Conservation (phyloP, 2,329 filamentous ascomycete species). For the Colletotrichum spaethianum region DNA sequence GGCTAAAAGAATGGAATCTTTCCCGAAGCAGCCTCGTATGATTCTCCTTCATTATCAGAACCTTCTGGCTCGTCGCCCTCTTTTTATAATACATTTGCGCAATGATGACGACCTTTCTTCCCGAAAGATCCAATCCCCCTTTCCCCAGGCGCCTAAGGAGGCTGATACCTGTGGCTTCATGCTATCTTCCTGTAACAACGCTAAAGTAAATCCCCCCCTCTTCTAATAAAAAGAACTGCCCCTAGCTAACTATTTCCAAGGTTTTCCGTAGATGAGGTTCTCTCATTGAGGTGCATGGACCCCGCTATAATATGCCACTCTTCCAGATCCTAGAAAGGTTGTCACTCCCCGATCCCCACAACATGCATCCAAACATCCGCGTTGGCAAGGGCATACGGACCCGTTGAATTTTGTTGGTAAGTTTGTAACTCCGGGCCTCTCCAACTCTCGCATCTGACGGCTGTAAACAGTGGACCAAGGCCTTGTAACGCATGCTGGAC, state of each 20-base stretch:
- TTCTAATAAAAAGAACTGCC: rapidly evolving
- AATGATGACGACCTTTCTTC: background rate
- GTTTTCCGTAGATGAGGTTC: background rate
- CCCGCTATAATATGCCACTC: background rate
- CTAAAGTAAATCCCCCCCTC: background rate
- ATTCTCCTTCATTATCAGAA: background rate
- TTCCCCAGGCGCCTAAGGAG: background rate
- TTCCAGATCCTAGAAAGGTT: conserved; percentile 24
- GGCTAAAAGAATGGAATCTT: background rate
- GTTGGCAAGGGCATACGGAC: background rate
- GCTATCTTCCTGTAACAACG: background rate
- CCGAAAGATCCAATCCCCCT: background rate
- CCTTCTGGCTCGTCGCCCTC: too few relatives aligned
- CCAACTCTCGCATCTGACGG: background rate
- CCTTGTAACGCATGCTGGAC: conserved; percentile 12
- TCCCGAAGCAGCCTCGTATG: rapidly evolving
- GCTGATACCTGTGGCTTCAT: conserved; percentile 27
- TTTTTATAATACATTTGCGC: too few relatives aligned
- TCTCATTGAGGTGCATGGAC: background rate
- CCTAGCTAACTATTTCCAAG: background rate
- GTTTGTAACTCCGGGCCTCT: background rate
- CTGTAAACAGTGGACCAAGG: background rate
- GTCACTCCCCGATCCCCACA: conserved; percentile 10
- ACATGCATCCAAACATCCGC: conserved; percentile 5
- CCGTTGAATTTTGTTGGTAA: conserved; percentile 25